Percentiles rank a stretch among this genome's conserved stretches.
Evolutionary conservation across 2,329 filamentous ascomycete genomes (phyloP).

Genomic region (Tolypocladium paradoxum): DNA sequence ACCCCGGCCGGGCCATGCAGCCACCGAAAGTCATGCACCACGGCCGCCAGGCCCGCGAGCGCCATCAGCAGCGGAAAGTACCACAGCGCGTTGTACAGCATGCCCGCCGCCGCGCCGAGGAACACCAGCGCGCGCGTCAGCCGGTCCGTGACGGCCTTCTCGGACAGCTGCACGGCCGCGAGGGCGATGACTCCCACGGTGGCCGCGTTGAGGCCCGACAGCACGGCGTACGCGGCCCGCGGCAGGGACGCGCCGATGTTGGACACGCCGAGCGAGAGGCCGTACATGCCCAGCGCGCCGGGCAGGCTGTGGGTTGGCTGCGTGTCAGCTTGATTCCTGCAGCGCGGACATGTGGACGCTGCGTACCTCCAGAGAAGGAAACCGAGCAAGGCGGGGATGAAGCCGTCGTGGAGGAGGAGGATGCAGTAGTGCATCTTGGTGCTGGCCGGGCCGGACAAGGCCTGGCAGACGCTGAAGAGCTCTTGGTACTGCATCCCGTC

Average conservation of each 20-base stretch:
- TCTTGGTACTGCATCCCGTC: conserved; percentile 49
- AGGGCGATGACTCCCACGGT: conserved; percentile 64
- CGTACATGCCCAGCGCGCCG: conserved; percentile 60
- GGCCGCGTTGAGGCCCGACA: conserved; percentile 61
- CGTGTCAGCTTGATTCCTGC: too few species aligned
- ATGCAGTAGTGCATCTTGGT: conserved; percentile 66
- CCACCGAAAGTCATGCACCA: conserved; percentile 46
- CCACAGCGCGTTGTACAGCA: conserved; percentile 65
- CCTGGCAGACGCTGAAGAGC: conserved; percentile 59
- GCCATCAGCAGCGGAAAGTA: conserved; percentile 60
- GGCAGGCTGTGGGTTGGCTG: too few species aligned
- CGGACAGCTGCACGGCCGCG: conserved; percentile 55
- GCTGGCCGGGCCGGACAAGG: conserved; percentile 54
- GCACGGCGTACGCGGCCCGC: conserved; percentile 51
- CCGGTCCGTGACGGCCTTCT: conserved; percentile 57
- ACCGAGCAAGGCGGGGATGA: conserved; percentile 43
- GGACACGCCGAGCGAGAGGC: conserved; percentile 52
- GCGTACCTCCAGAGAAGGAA: conserved; percentile 59
- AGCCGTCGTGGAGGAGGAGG: conserved; percentile 50
- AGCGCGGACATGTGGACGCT: too few species aligned
- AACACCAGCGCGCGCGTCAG: conserved; percentile 55
- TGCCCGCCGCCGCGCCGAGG: conserved; percentile 48
- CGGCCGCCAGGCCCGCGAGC: conserved; percentile 37
- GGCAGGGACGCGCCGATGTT: conserved; percentile 49
- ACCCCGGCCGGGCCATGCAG: too few species aligned